Evolutionary conservation across 768 basidiomycete species (phyloP), one percentile per base, ranked within the genome.

Genomic region (Boletus sp.): DNA sequence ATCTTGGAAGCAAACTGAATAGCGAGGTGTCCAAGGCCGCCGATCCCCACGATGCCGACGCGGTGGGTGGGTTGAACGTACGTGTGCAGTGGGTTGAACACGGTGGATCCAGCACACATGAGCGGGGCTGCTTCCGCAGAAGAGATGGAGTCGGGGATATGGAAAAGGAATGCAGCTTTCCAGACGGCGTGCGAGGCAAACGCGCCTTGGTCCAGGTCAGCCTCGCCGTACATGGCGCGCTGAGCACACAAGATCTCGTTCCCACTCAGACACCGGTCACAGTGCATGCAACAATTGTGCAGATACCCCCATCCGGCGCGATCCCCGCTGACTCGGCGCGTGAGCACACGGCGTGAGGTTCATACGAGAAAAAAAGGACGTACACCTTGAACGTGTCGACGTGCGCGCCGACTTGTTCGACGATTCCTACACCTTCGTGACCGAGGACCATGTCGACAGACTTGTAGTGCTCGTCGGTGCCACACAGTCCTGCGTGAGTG

Each of bases 1-100:
- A 74, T 74, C 59, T 73, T 75, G 33, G 68, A 55, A 4, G 73
- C 71, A 53, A 75, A 75, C 40, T 74, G 71, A 33, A 75, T 67
- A 7, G 70, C 72, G 32, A 75, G 70, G 40, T 75, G 74, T 8
- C 74, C 72, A 15, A 75, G 66, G 7, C 74, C 73, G 2, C 74
- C 74, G 23, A 75, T 9, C 0, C 72, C 73, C 4, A 73, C 57
- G 2, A 74, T 50, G 0, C 70, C 71, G 3, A 76, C 69, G 8
- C 73, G 66, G 40, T 73, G 70, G 8, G 71, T 66, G 11, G 67
- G 48, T 3, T 55, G 67, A 25, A 70, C 61, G 30, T 64, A 56
- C 46, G 61, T 51, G 34, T 68, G 35, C 56, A 70, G 33, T 4
- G 66, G 64, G 27, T 66, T 39, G 55, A 71, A 73, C 48, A 72